Percentiles rank a stretch among this genome's conserved stretches.
Evolutionary conservation across 169 alveolate species (phyloP).

Genomic region (Nephromyces sp.): DNA sequence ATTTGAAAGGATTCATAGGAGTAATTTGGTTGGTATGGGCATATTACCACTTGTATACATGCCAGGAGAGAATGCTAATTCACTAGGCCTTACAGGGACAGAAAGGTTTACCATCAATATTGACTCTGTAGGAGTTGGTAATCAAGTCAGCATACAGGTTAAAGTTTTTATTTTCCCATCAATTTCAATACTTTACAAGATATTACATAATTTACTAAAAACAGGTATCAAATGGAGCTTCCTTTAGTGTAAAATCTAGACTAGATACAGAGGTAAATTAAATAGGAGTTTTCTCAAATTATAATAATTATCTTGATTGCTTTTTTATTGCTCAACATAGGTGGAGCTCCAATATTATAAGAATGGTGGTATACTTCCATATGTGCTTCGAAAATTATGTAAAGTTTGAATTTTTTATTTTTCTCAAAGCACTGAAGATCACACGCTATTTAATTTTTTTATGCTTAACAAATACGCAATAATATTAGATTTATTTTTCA

Average conservation of each 20-base stretch:
- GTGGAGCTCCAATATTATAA: slow-evolving; percentile 74
- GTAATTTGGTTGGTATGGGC: slow-evolving; percentile 90
- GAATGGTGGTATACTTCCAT: slow-evolving; percentile 79
- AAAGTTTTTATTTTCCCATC: background rate
- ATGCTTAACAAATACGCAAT: too few relatives aligned
- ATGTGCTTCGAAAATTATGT: slow-evolving; percentile 69
- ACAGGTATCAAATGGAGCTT: background rate
- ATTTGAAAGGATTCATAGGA: slow-evolving; percentile 90
- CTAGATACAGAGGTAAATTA: slow-evolving; percentile 38
- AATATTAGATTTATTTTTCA: too few relatives aligned
- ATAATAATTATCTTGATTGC: background rate
- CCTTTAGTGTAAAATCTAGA: slow-evolving; percentile 12
- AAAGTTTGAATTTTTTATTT: too few relatives aligned
- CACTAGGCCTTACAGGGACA: slow-evolving; percentile 77
- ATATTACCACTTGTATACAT: slow-evolving; percentile 83
- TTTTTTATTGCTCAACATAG: background rate
- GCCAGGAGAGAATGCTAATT: slow-evolving; percentile 72
- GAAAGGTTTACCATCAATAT: slow-evolving; percentile 20
- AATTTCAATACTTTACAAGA: background rate
- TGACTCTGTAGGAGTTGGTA: slow-evolving; percentile 15
- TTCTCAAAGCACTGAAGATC: too few relatives aligned
- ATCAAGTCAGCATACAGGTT: slow-evolving; percentile 16
- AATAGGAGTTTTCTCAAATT: too few relatives aligned
- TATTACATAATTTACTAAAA: background rate
- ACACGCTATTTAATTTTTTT: too few relatives aligned